Base-by-base conservation (phyloP, 2,329 filamentous ascomycete genomes). In the Chrysoporthe deuterocubensis region DNA sequence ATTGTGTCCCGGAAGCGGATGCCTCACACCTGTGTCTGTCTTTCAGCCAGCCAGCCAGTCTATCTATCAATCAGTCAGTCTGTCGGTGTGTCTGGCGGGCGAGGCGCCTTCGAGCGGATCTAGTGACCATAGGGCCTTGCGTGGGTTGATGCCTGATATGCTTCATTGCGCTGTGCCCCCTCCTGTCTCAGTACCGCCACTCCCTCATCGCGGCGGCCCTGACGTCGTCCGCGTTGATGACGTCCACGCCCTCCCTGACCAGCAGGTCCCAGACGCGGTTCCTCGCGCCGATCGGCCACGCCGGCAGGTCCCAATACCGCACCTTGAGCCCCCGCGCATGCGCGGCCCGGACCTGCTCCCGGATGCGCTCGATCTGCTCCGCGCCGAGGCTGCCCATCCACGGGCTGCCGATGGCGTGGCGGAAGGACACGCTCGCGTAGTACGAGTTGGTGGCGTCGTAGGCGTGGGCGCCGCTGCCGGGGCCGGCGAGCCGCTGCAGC, bases 391-490 rank as follows among this genome's bases (percentile, higher is more conserved):
- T 78, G 4, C 76, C 75, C 42, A 75, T 74, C 82, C 83, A 73
- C 75, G 81, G 80, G 76, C 83, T 58, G 2, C 88, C 90, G 16
- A 92, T 81, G 0, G 83, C 75, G 3, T 76, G 73, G 21, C 76
- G 78, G 73, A 92, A 89, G 18, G 85, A 83, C 3, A 84, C 82
- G 60, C 86, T 89, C 21, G 90, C 88, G 76, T 92, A 92, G 77
- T 88, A 89, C 3, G 88, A 90, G 75, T 91, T 92, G 21, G 79
- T 78, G 1, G 73, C 67, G 73, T 82, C 81, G 77, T 84, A 90
- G 0, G 50, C 48, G 13, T 72, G 73, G 9, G 70, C 68, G 1
- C 75, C 57, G 13, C 3, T n/a, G n/a, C 26, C 6, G 1, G 40
- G 8, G 0, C 54, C 48, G 13, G 75, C 69, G 3, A 83, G 74